Percentiles rank a stretch among this genome's conserved stretches.
Evolutionary conservation across 371 early-diverging fungal genomes (phyloP).

Genomic region (Ordospora pajunii): DNA sequence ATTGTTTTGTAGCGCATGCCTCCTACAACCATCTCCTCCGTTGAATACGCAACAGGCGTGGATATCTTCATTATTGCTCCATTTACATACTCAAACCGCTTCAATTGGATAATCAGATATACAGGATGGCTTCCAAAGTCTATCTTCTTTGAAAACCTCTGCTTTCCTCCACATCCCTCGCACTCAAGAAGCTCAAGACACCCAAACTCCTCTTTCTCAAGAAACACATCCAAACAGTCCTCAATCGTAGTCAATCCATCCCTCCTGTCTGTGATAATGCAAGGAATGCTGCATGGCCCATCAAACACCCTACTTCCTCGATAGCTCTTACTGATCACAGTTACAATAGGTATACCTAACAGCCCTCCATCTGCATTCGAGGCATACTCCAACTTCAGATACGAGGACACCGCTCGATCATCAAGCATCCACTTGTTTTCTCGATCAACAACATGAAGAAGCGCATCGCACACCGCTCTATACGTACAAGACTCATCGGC

Average conservation of each 20-base stretch:
- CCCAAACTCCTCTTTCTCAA: slow-evolving; percentile 69
- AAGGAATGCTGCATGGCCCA: background rate
- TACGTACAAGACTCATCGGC: background rate
- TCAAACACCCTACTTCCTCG: background rate
- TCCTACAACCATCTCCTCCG: background rate
- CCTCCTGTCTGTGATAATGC: background rate
- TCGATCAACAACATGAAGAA: background rate
- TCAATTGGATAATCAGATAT: slow-evolving; percentile 75
- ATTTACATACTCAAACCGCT: slow-evolving; percentile 73
- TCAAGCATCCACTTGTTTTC: background rate
- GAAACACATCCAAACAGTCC: slow-evolving; percentile 68
- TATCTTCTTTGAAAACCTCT: slow-evolving; percentile 70
- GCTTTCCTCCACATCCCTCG: slow-evolving; percentile 70
- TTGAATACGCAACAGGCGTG: slow-evolving; percentile 66
- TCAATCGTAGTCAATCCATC: background rate
- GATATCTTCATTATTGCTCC: slow-evolving; percentile 68
- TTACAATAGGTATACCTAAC: background rate
- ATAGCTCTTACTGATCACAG: background rate
- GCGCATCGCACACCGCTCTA: background rate
- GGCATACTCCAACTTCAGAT: background rate
- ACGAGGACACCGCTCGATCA: background rate
- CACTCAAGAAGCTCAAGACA: slow-evolving; percentile 75
- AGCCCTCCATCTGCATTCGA: background rate
- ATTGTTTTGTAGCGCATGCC: slow-evolving; percentile 20
- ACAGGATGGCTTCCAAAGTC: slow-evolving; percentile 75